These are phyloP conservation scores for Aspergillus viridinutans DNA, from an alignment of 2,329 filamentous ascomycete species.

Conservation along the genomic window DNA sequence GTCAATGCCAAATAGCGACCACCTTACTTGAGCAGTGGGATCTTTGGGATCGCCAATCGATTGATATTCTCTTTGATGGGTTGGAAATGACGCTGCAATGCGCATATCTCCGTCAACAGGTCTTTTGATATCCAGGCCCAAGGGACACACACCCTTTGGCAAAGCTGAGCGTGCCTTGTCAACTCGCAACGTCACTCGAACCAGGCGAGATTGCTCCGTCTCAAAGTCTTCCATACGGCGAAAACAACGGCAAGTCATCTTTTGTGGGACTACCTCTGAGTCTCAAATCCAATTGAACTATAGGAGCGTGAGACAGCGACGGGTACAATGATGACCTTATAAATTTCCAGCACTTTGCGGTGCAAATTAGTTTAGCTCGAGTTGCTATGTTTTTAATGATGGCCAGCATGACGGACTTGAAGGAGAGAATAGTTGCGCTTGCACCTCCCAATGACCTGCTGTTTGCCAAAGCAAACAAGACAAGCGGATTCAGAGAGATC, in stretches of 20 bases:
- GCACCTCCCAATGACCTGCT: neutral
- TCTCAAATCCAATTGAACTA: neutral
- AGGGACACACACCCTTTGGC: conserved; percentile 5
- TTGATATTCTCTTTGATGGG: neutral
- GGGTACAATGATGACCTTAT: too few species aligned
- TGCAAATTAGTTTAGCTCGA: too few species aligned
- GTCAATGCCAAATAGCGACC: neutral
- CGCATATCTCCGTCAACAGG: neutral
- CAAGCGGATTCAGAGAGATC: too few species aligned
- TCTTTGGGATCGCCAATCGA: neutral
- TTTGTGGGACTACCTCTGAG: neutral
- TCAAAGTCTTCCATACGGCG: conserved; percentile 6
- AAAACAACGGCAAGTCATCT: conserved; percentile 10
- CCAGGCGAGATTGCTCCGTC: conserved; percentile 8
- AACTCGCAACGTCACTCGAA: conserved; percentile 1
- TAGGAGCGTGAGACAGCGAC: neutral
- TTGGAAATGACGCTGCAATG: neutral
- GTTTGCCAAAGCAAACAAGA: neutral
- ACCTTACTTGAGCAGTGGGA: neutral
- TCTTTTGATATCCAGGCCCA: neutral
- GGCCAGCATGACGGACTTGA: neutral
- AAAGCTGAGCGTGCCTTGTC: conserved; percentile 1
- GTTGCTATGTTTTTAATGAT: neutral
- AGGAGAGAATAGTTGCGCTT: neutral
- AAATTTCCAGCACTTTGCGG: neutral